Percentiles rank a stretch among this genome's conserved stretches.
phyloP scores from a whole-genome alignment of 306 rosid species.

The Carpinus fangiana region DNA sequence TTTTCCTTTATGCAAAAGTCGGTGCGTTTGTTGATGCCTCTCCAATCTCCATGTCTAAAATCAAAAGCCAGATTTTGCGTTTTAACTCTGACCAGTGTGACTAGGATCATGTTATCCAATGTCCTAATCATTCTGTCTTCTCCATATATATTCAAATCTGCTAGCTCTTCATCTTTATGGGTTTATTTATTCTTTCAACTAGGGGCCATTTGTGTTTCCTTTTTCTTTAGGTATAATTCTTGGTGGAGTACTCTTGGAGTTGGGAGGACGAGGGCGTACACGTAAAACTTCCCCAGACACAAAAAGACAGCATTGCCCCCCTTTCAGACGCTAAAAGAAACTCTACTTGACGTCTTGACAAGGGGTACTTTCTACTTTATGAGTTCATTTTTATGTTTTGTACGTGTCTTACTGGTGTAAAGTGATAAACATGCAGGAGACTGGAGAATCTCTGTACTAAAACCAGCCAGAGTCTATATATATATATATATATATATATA shows the following conservation, averaged over 20 bases:
- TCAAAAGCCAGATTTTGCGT: not conserved
- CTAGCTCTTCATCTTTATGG: constrained; percentile 7
- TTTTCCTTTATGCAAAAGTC: constrained; percentile 48
- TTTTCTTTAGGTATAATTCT: no score
- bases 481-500: no score
- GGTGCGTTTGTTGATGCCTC: constrained; percentile 52
- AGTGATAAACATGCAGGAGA: no score
- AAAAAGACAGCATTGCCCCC: not conserved
- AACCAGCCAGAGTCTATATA: no score
- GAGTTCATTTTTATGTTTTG: no score
- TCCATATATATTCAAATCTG: not conserved
- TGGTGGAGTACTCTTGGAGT: no score
- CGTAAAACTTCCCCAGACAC: not conserved
- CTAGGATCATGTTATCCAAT: constrained; percentile 21
- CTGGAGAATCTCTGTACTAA: no score
- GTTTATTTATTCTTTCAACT: constrained; percentile 7
- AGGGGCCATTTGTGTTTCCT: constrained; percentile 18
- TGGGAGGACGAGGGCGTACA: not conserved
- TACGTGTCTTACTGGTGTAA: no score
- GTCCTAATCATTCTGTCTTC: constrained; percentile 19
- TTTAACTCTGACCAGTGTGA: constrained; percentile 19
- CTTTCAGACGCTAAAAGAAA: not conserved
- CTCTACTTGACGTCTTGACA: not conserved
- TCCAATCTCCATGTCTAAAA: not conserved
- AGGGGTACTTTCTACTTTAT: not conserved